Percentiles rank a stretch among this genome's conserved stretches.
Conservation (phyloP, 2,329 filamentous ascomycete species). For the Aspergillus sp. region DNA sequence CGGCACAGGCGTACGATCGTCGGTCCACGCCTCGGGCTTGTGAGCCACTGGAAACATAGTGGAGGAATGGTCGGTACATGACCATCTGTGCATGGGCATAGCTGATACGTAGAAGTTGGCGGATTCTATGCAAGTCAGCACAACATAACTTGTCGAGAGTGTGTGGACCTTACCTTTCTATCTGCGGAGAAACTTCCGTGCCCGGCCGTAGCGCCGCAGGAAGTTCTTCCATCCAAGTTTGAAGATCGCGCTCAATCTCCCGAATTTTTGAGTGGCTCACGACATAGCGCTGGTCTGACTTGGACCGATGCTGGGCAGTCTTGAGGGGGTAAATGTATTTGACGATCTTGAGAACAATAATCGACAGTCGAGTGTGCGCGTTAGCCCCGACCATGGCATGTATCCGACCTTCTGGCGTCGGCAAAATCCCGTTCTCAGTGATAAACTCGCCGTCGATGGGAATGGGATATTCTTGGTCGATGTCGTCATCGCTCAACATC, state of each 20-base stretch:
- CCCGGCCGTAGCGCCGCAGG: conserved; percentile 78
- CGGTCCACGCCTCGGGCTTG: conserved; percentile 56
- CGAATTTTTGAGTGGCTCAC: conserved; percentile 65
- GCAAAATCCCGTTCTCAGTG: conserved; percentile 45
- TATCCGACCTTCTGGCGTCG: conserved; percentile 56
- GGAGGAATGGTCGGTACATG: conserved; percentile 65
- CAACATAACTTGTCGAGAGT: no score
- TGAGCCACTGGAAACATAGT: conserved; percentile 59
- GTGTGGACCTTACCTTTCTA: conserved; percentile 64
- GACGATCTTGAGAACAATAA: conserved; percentile 61
- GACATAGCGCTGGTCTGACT: conserved; percentile 56
- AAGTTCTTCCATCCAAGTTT: conserved; percentile 64
- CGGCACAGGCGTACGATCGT: conserved; percentile 64
- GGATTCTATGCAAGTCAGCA: conserved; percentile 41
- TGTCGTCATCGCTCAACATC: conserved; percentile 52
- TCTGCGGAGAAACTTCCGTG: conserved; percentile 70
- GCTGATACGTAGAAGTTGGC: conserved; percentile 62
- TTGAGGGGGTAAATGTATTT: conserved; percentile 66
- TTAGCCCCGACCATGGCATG: conserved; percentile 62
- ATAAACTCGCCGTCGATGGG: conserved; percentile 51
- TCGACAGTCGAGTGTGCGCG: conserved; percentile 58
- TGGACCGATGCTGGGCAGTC: conserved; percentile 42
- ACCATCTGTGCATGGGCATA: conserved; percentile 66
- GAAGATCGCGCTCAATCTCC: conserved; percentile 63
- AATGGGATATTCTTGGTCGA: conserved; percentile 50